Conservation (phyloP, 768 basidiomycete species). For the Leccinellum rugosiceps region DNA sequence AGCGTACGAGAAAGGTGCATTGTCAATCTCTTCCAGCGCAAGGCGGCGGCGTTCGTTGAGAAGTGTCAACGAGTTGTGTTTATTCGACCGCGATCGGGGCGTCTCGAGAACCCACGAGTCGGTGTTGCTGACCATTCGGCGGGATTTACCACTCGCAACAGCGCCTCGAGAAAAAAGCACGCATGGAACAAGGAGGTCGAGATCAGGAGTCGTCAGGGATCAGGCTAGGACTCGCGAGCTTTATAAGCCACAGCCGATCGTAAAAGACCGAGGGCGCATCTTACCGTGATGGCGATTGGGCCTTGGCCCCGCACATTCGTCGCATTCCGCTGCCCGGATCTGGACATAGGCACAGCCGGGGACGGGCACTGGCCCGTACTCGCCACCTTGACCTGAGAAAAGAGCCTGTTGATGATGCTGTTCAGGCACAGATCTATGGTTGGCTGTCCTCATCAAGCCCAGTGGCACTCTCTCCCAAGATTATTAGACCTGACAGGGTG, state of each 20-base stretch:
- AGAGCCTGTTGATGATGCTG: background rate
- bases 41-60: slow-evolving; percentile 71
- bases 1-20: slow-evolving; percentile 76
- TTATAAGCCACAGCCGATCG: slow-evolving; percentile 14
- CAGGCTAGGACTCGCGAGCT: background rate
- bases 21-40: slow-evolving; percentile 81
- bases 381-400: slow-evolving; percentile 1
- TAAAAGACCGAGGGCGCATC: slow-evolving; percentile 3
- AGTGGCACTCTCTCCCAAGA: background rate
- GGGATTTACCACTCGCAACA: background rate
- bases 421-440: slow-evolving; percentile 4
- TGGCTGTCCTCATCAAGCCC: background rate
- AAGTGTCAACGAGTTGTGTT: slow-evolving; percentile 7
- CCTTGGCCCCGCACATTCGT: slow-evolving; percentile 20
- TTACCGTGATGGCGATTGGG: slow-evolving; percentile 14
- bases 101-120: background rate
- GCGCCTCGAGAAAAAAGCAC: background rate
- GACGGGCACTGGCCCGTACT: background rate
- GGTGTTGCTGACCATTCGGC: slow-evolving; percentile 11
- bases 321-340: slow-evolving; percentile 7
- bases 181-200: background rate
- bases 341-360: background rate
- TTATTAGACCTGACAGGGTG: background rate
- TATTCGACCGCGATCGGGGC: background rate
- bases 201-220: background rate